Evolutionary conservation across 208 protist species (phyloP).

Genomic region (Entamoeba histolytica): DNA sequence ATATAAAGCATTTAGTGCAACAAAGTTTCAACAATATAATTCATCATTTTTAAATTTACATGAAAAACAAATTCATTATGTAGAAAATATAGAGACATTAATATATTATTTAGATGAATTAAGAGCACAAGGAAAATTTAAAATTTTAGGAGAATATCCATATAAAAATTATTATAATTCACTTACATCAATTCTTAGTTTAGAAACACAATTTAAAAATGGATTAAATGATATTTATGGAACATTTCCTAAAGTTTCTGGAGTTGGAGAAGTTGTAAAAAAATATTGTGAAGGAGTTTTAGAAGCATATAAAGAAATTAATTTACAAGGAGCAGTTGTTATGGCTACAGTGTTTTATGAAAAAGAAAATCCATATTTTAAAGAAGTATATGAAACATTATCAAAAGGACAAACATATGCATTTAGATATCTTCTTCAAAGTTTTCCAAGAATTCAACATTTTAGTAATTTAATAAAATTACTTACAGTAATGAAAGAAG

Average conservation of each 20-base stretch:
- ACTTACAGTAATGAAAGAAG: not conserved
- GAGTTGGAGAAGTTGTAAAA: not conserved
- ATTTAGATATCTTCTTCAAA: not conserved
- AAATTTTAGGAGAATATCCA: not conserved
- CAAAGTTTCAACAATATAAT: not conserved
- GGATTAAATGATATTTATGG: not conserved
- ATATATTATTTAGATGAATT: not conserved
- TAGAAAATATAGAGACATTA: not conserved
- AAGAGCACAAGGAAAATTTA: not conserved
- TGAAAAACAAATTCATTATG: not conserved
- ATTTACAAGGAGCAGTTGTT: not conserved
- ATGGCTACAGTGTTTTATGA: not conserved
- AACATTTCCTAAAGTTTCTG: not conserved
- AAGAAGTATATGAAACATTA: not conserved
- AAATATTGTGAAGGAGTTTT: not conserved
- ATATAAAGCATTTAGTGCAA: not conserved
- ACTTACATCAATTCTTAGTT: not conserved
- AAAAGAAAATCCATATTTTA: not conserved
- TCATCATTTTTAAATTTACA: not conserved
- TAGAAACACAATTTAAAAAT: not conserved
- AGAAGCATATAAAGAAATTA: not conserved
- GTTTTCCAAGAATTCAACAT: not conserved
- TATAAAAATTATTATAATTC: not conserved
- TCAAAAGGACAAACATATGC: not conserved
- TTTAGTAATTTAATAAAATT: not conserved